phyloP scores from a whole-genome alignment of 2,329 filamentous ascomycete species.

The Escovopsis sp. region DNA sequence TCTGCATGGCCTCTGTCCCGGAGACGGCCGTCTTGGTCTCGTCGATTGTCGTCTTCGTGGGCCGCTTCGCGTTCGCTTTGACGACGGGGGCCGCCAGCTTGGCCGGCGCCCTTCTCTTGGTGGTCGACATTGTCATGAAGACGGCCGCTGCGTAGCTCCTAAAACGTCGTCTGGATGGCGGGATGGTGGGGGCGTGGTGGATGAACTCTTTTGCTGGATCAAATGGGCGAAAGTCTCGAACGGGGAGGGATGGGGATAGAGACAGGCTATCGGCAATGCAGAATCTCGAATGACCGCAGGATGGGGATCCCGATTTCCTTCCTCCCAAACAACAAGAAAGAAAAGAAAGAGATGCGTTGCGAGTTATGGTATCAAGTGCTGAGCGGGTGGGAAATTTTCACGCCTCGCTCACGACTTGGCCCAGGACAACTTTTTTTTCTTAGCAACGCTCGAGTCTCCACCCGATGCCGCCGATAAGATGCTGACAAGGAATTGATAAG shows the following conservation, averaged over 20 bases:
- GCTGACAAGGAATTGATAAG: conserved; percentile 12
- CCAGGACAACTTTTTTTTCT: conserved; percentile 18
- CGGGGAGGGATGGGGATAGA: background rate
- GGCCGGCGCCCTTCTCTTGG: conserved; percentile 44
- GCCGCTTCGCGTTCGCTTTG: conserved; percentile 36
- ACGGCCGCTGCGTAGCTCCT: no score
- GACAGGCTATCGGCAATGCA: background rate
- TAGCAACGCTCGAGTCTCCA: conserved; percentile 5
- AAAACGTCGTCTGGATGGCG: no score
- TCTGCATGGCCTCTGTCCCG: conserved; percentile 23
- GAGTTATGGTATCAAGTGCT: conserved; percentile 9
- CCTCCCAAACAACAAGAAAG: conserved; percentile 2
- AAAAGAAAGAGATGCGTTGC: no score
- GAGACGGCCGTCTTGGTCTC: conserved; percentile 43
- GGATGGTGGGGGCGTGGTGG: no score
- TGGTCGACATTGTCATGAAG: conserved; percentile 36
- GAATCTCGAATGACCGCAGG: background rate
- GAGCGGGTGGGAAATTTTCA: conserved; percentile 21
- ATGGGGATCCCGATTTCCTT: background rate
- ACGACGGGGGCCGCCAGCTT: conserved; percentile 42
- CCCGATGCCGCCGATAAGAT: conserved; percentile 2
- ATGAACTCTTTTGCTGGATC: no score
- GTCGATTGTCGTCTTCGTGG: conserved; percentile 37
- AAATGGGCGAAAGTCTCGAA: background rate
- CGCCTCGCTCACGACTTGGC: conserved; percentile 11